Base-by-base conservation (phyloP, 2,329 filamentous ascomycete species). In the Cladosporium velox region DNA sequence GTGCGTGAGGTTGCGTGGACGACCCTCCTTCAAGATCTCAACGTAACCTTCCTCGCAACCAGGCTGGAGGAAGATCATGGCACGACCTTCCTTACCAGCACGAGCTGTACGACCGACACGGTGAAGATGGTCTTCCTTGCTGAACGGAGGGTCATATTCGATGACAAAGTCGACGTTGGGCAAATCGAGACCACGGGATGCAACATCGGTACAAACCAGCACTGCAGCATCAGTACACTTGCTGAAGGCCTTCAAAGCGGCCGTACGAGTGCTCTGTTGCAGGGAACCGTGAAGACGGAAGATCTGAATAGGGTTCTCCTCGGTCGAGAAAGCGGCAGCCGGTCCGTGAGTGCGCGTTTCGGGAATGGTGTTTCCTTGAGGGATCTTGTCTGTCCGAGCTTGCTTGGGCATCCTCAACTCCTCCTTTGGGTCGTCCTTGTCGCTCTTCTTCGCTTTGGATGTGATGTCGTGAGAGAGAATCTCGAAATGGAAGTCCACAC, bases 81-180 rank as follows among this genome's bases (percentile, higher is more conserved):
- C 93, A 65, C 93, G 89, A 32, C 95, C 95, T 12, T 94, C 87
- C 6, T 91, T 90, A 18, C 95, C 95, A 0, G 96, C 92, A 83
- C 95, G 91, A 3, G 95, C 95, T 12, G 95, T 99, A 77, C 95
- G 91, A 64, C 95, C 95, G 65, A 98, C 92, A 65, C 95, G 90
- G 80, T 99, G 95, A 8, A 97, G 86, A 77, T 99, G 95, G 77
- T 99, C 95, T 67, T 93, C 91, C 28, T 92, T 89, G 75, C 91
- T 92, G 79, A 98, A 98, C 2, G 95, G 92, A 0, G 95, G 93
- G 75, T 99, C 95, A 76, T 97, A 98, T 77, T 99, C 95, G 65
- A 99, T 87, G 59, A 99, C 93, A 24, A 97, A 85, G 77, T 99
- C 95, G 61, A 99, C 92, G 60, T 95, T 94, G 0, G 94, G 94